These are phyloP conservation scores for Boletus patriciae DNA, from an alignment of 768 basidiomycete species.

Conservation along the genomic window DNA sequence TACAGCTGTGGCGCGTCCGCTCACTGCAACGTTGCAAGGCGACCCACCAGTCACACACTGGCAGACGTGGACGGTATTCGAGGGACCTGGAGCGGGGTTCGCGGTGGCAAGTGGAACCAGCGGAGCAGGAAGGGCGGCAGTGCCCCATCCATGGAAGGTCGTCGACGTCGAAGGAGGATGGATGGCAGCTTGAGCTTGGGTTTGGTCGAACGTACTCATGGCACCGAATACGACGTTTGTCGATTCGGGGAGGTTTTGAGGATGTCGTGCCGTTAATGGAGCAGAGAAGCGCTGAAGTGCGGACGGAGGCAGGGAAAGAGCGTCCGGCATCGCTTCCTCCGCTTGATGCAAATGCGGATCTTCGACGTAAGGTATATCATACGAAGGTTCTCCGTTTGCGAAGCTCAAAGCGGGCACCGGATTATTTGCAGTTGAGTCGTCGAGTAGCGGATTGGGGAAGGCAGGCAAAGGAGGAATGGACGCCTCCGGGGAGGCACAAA, in stretches of 20 bases:
- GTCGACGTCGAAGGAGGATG: neutral
- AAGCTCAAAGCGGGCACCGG: neutral
- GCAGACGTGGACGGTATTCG: neutral
- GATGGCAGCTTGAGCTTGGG: neutral
- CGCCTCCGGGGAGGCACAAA: neutral
- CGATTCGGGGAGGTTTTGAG: neutral
- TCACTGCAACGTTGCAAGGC: slow-evolving; percentile 5
- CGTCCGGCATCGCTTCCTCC: neutral
- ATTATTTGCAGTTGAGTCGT: neutral
- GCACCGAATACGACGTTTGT: neutral
- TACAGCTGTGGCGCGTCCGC: slow-evolving; percentile 1
- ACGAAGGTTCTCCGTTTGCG: neutral
- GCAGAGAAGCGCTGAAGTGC: neutral
- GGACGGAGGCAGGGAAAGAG: neutral
- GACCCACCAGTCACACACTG: neutral
- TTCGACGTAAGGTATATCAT: neutral
- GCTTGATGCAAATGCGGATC: neutral
- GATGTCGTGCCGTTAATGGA: neutral
- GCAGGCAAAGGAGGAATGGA: neutral
- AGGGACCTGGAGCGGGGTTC: neutral
- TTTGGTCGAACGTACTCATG: neutral
- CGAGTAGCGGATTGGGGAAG: neutral
- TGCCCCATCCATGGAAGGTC: neutral
- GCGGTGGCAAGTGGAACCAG: too few relatives aligned
- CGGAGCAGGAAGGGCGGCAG: too few relatives aligned